Percentiles rank a stretch among this genome's conserved stretches.
phyloP scores from a whole-genome alignment of 768 basidiomycete species.

The Naganishia randhawae region DNA sequence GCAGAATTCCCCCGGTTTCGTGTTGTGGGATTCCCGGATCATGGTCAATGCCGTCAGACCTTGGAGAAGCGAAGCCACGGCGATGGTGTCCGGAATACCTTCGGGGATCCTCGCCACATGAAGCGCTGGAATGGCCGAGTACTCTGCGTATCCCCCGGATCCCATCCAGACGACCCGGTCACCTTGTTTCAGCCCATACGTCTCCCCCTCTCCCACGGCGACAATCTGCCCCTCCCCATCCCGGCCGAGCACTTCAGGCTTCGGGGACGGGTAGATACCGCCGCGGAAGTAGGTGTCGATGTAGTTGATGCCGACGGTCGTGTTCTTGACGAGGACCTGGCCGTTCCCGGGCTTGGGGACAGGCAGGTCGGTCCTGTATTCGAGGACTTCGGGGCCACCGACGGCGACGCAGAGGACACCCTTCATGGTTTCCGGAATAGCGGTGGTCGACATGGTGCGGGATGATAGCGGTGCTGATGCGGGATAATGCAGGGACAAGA shows the following conservation, averaged over 20 bases:
- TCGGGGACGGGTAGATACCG: constrained; percentile 54
- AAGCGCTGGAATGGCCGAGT: constrained; percentile 65
- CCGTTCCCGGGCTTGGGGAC: constrained; percentile 63
- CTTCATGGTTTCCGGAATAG: constrained; percentile 30
- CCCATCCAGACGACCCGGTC: constrained; percentile 60
- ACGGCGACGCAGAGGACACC: constrained; percentile 56
- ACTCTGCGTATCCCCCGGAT: constrained; percentile 62
- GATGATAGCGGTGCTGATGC: background rate
- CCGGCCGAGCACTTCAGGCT: constrained; percentile 60
- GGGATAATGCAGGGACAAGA: constrained; percentile 10
- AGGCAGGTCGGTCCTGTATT: constrained; percentile 55
- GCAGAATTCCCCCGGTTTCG: constrained; percentile 68
- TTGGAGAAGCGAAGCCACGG: constrained; percentile 67
- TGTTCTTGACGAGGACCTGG: constrained; percentile 53
- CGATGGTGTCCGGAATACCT: constrained; percentile 59
- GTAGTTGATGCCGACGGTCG: constrained; percentile 44
- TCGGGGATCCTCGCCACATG: constrained; percentile 65
- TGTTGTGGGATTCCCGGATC: constrained; percentile 77
- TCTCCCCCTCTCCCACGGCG: constrained; percentile 62
- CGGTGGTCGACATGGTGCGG: constrained; percentile 25
- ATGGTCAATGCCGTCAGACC: constrained; percentile 72
- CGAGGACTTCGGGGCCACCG: constrained; percentile 72
- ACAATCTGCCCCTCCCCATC: constrained; percentile 76
- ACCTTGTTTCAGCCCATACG: constrained; percentile 66
- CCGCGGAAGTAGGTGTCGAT: constrained; percentile 60